Base-by-base conservation (phyloP, 2,329 filamentous ascomycete species). In the Xylariaceae sp. region DNA sequence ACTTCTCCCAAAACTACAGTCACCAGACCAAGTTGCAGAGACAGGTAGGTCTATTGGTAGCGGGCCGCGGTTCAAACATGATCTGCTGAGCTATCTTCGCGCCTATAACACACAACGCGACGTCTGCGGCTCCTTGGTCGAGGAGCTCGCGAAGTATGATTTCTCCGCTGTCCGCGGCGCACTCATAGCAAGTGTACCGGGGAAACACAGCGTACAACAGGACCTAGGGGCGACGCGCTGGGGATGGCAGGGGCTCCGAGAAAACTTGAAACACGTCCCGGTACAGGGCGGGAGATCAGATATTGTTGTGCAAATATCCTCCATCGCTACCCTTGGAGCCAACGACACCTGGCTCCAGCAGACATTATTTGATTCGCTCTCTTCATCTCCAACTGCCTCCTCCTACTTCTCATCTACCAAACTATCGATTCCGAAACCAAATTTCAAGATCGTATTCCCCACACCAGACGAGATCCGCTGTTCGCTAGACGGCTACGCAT, bases 101-200 rank as follows among this genome's bases (percentile, higher is more conserved):
- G 82, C 82, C 0, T 96, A 96, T 63, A 84, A 89, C 48, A 74
- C 73, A 1, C 77, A 74, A 30, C 80, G 79, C 47, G 73, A 73
- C 13, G 82, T 78, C 1, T 86, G 81, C 56, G 73, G 69, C 43
- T 60, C 74, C 0, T 73, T 96, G 3, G 75, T 81, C 2, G 73
- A 82, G 2, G 72, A 84, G 46, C 76, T 96, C 0, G 55, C 59
- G 0, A 72, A 67, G 1, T 86, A 89, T 65, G 87, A 95, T 70
- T 96, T 96, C 67, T 79, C 81, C 0, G 67, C 75, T 3, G 75
- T 96, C 24, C 81, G 78, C 40, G 92, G 84, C 6, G 84, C 88
- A 0, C 77, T 96, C 4, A 73, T 96, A n/a, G 88, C 86, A 11
- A 94, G 90, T 63, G 83, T 91, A 0, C 92, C 92, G 0, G 88